phyloP scores from a whole-genome alignment of 2,329 filamentous ascomycete species.

The Xylaria polymorpha region DNA sequence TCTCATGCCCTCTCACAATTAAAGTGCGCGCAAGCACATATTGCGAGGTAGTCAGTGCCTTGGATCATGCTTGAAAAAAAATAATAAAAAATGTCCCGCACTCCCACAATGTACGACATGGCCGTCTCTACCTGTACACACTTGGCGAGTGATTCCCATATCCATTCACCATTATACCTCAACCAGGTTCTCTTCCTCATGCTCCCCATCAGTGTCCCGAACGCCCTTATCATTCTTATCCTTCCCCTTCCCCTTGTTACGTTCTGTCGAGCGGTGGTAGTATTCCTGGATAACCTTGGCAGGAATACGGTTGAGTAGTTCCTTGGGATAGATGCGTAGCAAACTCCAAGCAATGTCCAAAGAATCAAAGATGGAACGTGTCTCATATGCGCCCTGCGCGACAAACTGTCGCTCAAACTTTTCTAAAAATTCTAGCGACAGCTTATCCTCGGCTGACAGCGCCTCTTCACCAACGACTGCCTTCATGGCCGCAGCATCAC shows the following conservation, averaged over 20 bases:
- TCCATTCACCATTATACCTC: slow-evolving; percentile 60
- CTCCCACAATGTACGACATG: slow-evolving; percentile 42
- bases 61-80: slow-evolving; percentile 37
- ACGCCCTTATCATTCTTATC: slow-evolving; percentile 57
- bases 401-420: slow-evolving; percentile 99
- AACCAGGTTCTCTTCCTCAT: slow-evolving; percentile 69
- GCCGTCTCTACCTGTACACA: slow-evolving; percentile 46
- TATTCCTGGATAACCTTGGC: slow-evolving; percentile 85
- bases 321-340: slow-evolving; percentile 97
- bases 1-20: slow-evolving; percentile 10
- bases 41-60: slow-evolving; percentile 39
- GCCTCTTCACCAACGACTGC: slow-evolving; percentile 99
- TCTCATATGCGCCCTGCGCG: slow-evolving; percentile 90
- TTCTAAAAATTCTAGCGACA: slow-evolving; percentile 96
- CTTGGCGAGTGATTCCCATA: slow-evolving; percentile 26
- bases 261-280: slow-evolving; percentile 76
- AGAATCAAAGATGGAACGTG: slow-evolving; percentile 89
- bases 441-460: slow-evolving; percentile 93
- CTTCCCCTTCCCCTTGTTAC: slow-evolving; percentile 71
- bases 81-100: slow-evolving; percentile 30
- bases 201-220: slow-evolving; percentile 55
- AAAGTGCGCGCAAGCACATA: slow-evolving; percentile 18
- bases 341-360: slow-evolving; percentile 96
- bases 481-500: slow-evolving; percentile 98
- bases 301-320: slow-evolving; percentile 94